Conservation (phyloP, 2,329 filamentous ascomycete genomes). For the Teratosphaeria destructans region DNA sequence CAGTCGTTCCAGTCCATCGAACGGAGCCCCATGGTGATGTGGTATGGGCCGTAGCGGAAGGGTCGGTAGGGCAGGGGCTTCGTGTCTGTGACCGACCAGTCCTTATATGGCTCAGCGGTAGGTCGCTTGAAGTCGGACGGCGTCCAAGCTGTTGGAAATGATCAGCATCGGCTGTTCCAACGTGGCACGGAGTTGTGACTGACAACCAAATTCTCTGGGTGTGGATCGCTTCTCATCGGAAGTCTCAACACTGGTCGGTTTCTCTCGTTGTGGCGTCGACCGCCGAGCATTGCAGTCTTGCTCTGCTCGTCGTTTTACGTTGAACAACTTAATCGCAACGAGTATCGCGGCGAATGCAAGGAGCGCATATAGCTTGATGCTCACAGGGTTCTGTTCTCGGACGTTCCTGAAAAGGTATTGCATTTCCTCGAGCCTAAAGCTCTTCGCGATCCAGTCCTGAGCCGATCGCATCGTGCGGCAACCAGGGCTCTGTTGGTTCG, state of each 20-base stretch:
- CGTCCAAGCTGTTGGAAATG: conserved; percentile 40
- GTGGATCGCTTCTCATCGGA: conserved; percentile 18
- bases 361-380: conserved; percentile 4
- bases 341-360: conserved; percentile 1
- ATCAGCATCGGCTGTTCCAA: neutral
- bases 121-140: conserved; percentile 51
- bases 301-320: neutral
- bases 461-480: neutral
- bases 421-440: neutral
- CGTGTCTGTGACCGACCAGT: conserved; percentile 59
- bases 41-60: conserved; percentile 67
- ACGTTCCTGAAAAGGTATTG: neutral
- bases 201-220: conserved; percentile 39
- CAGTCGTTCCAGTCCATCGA: conserved; percentile 60
- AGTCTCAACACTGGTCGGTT: conserved; percentile 22
- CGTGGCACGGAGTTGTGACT: neutral
- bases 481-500: neutral
- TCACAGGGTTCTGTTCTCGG: neutral
- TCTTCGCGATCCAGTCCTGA: neutral
- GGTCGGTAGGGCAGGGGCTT: conserved; percentile 68
- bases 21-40: conserved; percentile 68
- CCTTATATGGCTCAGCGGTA: conserved; percentile 49
- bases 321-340: neutral
- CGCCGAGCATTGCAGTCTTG: neutral
- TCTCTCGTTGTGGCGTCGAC: conserved; percentile 36